Evolutionary conservation across 1,284 basidiomycete genomes (phyloP).

Genomic region (Agroathelia rolfsii): DNA sequence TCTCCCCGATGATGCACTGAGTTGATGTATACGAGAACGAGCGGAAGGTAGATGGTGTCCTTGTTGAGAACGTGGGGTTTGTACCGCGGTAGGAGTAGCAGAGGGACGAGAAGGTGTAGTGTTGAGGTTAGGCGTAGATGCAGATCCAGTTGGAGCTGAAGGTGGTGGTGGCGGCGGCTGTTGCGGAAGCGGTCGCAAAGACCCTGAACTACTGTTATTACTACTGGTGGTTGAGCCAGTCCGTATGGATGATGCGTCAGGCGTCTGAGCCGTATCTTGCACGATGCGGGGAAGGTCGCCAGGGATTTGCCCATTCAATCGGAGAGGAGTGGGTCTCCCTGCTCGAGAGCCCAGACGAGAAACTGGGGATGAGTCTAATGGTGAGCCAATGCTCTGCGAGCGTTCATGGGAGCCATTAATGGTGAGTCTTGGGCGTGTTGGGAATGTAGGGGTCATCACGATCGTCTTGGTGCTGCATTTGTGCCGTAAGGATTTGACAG

Average conservation of each 20-base stretch:
- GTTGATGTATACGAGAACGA: conserved; percentile 51
- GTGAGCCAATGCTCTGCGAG: conserved; percentile 10
- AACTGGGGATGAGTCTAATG: conserved; percentile 15
- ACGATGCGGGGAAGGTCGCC: conserved; percentile 57
- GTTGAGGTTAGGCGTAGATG: conserved; percentile 10
- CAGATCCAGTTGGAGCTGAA: conserved; percentile 11
- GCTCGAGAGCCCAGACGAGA: conserved; percentile 33
- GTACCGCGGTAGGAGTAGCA: conserved; percentile 17
- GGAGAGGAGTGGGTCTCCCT: conserved; percentile 57
- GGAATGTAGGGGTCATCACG: conserved; percentile 11
- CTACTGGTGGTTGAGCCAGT: conserved; percentile 37
- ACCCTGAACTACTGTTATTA: no score
- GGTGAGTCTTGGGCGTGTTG: conserved; percentile 7
- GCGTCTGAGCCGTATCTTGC: conserved; percentile 42
- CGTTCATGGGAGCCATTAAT: conserved; percentile 6
- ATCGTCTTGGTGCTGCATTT: conserved; percentile 28
- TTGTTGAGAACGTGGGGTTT: conserved; percentile 28
- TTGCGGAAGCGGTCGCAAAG: no score
- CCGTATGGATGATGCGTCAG: conserved; percentile 56
- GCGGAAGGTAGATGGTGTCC: conserved; percentile 60
- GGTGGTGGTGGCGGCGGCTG: conserved; percentile 37
- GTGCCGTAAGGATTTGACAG: conserved; percentile 70
- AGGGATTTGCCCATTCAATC: conserved; percentile 39
- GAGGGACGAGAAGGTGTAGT: conserved; percentile 21
- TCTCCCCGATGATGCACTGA: conserved; percentile 36